Base-by-base conservation (phyloP, 2,329 filamentous ascomycete genomes). In the Aspergillus sp. region DNA sequence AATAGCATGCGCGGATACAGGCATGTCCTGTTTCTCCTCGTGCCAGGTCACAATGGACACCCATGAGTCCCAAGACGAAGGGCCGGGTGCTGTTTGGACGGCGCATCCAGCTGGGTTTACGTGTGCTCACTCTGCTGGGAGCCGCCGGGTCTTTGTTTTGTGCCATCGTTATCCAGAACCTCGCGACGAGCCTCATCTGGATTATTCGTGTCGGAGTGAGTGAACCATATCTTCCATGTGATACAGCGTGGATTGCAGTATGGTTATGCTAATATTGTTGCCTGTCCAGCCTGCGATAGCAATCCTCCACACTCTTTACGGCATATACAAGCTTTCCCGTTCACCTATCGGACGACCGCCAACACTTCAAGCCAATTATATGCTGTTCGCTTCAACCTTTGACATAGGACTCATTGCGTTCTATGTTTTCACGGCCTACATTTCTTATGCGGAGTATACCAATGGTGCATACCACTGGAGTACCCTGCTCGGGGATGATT, bases 321-420 rank as follows among this genome's bases (percentile, higher is more conserved):
- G 79, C 38, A 77, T 94, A 50, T 93, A 86, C 59, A 89, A 96
- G 64, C 79, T 94, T 35, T 74, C 79, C 9, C 80, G 86, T 30
- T 80, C 83, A 34, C 78, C 86, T 1, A 81, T 80, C 42, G 79
- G 76, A 40, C 81, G 89, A 44, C 82, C 89, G 0, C 83, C 91
- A 0, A 83, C 76, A 3, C 94, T 88, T 26, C 87, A 88, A 12
- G 83, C 88, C 9, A 91, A 88, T 53, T 97, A 97, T 67, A 88
- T 94, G 67, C 70, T 93, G 48, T 97, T 96, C 64, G 81, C 89
- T 2, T 75, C 80, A 7, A 70, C 88, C 39, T 78, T 85, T 38
- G 91, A 97, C 64, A 69, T 73, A n/a, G 77, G 77, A 12, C 68
- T 84, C 45, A 73, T 83, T 32, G 79, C 81, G 0, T 82, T 83